A percentile compares a stretch with the other conserved stretches of the same genome.
Evolutionary conservation across 768 basidiomycete genomes (phyloP).

Genomic region (Pulveroboletus frians): DNA sequence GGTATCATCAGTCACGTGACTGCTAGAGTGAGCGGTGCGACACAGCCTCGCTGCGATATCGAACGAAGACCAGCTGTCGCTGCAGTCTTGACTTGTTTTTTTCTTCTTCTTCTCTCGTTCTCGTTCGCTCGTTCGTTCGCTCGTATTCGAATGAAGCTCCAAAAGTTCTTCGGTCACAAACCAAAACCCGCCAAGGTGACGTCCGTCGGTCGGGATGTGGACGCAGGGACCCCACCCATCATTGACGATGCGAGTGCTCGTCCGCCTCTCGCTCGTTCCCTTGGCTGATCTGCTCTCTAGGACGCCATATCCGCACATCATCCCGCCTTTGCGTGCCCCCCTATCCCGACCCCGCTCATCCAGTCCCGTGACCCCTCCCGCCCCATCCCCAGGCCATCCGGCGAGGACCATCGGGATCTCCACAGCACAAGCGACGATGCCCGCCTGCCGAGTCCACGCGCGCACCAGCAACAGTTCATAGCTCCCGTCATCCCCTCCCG

Average conservation of each 20-base stretch:
- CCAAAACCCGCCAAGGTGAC: constrained; percentile 33
- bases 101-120: neutral
- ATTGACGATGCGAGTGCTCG: constrained; percentile 27
- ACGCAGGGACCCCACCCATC: constrained; percentile 13
- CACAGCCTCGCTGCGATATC: constrained; percentile 23
- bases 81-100: constrained; percentile 1
- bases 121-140: neutral
- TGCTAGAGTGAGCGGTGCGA: constrained; percentile 5
- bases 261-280: too few species aligned
- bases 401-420: constrained; percentile 47
- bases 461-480: constrained; percentile 24
- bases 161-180: constrained; percentile 53
- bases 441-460: constrained; percentile 19
- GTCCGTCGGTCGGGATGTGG: constrained; percentile 21
- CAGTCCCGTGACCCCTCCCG: constrained; percentile 16
- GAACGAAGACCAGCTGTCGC: neutral
- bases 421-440: constrained; percentile 24
- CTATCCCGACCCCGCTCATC: neutral
- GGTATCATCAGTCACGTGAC: constrained; percentile 16
- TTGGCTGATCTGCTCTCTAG: constrained; percentile 7
- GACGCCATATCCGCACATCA: constrained; percentile 26
- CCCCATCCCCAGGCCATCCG: constrained; percentile 27
- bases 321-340: constrained; percentile 1
- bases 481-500: constrained; percentile 39
- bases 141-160: constrained; percentile 41